phyloP scores from a whole-genome alignment of 805 yeast genomes.

The Cyberlindnera sargentensis region DNA sequence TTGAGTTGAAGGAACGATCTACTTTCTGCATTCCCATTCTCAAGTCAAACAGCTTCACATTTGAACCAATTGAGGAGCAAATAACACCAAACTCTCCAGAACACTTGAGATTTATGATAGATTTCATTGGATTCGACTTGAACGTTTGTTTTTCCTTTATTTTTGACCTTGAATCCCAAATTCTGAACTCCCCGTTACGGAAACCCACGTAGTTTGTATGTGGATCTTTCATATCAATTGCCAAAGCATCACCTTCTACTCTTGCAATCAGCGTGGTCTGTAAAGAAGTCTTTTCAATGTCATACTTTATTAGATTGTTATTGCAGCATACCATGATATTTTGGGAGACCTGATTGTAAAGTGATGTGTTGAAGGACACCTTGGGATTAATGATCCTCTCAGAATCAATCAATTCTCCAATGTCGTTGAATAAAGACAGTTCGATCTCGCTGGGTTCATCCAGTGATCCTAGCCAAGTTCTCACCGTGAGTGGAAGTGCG shows the following conservation, averaged over 20 bases:
- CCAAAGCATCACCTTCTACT: slow-evolving; percentile 13
- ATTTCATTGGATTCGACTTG: slow-evolving; percentile 2
- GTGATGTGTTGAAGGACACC: slow-evolving; percentile 11
- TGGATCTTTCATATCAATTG: slow-evolving; percentile 7
- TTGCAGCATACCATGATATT: slow-evolving; percentile 6
- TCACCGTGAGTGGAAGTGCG: neutral
- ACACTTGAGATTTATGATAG: slow-evolving; percentile 8
- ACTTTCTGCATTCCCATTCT: slow-evolving; percentile 1
- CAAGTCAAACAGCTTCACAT: slow-evolving; percentile 6
- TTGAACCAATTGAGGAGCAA: slow-evolving; percentile 10
- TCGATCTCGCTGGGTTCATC: slow-evolving; percentile 18
- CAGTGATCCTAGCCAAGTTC: slow-evolving; percentile 19
- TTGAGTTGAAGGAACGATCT: neutral
- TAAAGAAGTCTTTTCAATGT: neutral
- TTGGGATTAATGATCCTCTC: neutral
- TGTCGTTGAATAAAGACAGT: slow-evolving; percentile 1
- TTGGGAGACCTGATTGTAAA: neutral
- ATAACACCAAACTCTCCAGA: neutral
- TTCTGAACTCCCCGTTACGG: slow-evolving; percentile 13
- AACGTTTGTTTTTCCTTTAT: neutral
- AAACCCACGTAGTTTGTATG: slow-evolving; percentile 10
- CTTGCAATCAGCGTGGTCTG: neutral
- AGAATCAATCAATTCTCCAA: slow-evolving; percentile 1
- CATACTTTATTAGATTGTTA: neutral
- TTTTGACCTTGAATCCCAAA: slow-evolving; percentile 14